Conservation (phyloP, 2,329 filamentous ascomycete genomes). For the Penicillium sumatraense region DNA sequence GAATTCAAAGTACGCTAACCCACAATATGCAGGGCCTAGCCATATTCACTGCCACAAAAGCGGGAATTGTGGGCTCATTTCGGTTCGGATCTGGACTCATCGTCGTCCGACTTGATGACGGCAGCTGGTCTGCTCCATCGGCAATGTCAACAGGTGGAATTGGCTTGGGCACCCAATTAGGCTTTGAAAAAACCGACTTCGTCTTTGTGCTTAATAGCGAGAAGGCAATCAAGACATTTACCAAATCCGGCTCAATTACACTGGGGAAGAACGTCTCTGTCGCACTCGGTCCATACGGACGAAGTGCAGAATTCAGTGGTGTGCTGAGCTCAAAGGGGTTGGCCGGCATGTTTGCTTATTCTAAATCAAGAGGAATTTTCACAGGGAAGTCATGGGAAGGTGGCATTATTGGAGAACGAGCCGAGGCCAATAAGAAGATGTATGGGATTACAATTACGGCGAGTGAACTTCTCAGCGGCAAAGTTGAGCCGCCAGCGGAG, state of each 20-base stretch:
- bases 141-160: conserved; percentile 54
- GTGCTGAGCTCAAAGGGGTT: conserved; percentile 86
- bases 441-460: conserved; percentile 84
- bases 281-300: conserved; percentile 89
- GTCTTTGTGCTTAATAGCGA: conserved; percentile 97
- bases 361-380: conserved; percentile 94
- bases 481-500: conserved; percentile 75
- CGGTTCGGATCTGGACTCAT: conserved; percentile 54
- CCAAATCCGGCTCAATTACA: conserved; percentile 85
- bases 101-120: conserved; percentile 53
- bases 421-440: conserved; percentile 94
- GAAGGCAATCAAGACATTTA: conserved; percentile 87
- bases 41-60: conserved; percentile 52
- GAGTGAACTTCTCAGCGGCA: conserved; percentile 76
- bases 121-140: conserved; percentile 54
- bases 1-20: conserved; percentile 16
- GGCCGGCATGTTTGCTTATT: conserved; percentile 92
- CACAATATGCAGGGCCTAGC: conserved; percentile 45
- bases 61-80: conserved; percentile 53
- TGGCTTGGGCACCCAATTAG: conserved; percentile 54
- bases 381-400: conserved; percentile 93
- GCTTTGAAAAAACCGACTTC: conserved; percentile 64
- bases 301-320: conserved; percentile 95
- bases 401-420: conserved; percentile 86
- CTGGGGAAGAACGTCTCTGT: conserved; percentile 95